Evolutionary conservation across 331 rosid species (phyloP).

Genomic region (Acacia concinna): DNA sequence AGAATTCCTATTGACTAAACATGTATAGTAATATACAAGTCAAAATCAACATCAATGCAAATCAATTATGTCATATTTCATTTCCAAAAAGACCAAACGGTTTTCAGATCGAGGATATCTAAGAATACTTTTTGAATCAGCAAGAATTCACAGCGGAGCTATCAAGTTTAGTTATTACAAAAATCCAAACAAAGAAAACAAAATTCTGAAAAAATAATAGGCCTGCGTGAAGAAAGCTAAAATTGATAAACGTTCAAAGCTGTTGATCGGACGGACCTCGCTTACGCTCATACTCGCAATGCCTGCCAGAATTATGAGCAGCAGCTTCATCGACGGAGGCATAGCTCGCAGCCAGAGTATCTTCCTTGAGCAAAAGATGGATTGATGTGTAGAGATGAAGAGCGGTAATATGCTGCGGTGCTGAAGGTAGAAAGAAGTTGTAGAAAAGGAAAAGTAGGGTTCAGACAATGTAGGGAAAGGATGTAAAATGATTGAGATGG

Average conservation of each 20-base stretch:
- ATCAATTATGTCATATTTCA: not conserved
- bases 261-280: conserved; percentile 55
- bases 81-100: not conserved
- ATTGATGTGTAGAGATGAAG: too few relatives aligned
- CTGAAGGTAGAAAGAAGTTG: too few relatives aligned
- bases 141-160: not conserved
- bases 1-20: conserved; percentile 61
- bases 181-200: not conserved
- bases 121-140: not conserved
- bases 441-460: too few relatives aligned
- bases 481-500: too few relatives aligned
- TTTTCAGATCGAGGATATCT: not conserved
- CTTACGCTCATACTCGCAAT: conserved; percentile 68
- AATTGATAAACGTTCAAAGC: conserved; percentile 10
- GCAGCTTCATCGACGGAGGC: conserved; percentile 79
- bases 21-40: not conserved
- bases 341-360: conserved; percentile 47
- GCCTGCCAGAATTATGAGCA: conserved; percentile 46
- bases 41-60: not conserved
- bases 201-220: not conserved
- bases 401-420: too few relatives aligned
- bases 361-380: too few relatives aligned
- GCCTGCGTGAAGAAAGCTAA: not conserved
- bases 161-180: conserved; percentile 5
- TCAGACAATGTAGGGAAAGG: too few relatives aligned